A percentile compares a stretch with the other conserved stretches of the same genome.
Conservation (phyloP, 177 flowering plant species). For the Telopea speciosissima region DNA sequence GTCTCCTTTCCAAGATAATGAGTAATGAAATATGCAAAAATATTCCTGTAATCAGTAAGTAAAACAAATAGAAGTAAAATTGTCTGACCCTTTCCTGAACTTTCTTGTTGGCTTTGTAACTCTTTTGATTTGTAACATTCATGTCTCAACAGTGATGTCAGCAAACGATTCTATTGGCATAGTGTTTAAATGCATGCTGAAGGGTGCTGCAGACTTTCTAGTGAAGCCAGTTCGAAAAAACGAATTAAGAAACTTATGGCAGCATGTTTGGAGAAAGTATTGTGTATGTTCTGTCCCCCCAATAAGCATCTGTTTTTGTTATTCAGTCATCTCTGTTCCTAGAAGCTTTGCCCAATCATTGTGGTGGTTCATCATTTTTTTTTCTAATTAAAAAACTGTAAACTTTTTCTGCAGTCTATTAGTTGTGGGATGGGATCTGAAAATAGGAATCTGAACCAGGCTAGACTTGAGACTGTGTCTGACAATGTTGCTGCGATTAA, state of each 20-base stretch:
- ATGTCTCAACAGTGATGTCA: constrained; percentile 44
- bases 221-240: constrained; percentile 51
- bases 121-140: not conserved
- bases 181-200: constrained; percentile 50
- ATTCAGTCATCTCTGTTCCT: not conserved
- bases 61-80: not conserved
- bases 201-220: constrained; percentile 53
- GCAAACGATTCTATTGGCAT: constrained; percentile 38
- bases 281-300: constrained; percentile 25
- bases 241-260: constrained; percentile 48
- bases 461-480: constrained; percentile 20
- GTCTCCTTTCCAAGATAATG: constrained; percentile 64
- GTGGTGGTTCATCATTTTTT: not conserved
- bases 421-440: constrained; percentile 21
- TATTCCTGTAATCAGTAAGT: constrained; percentile 73
- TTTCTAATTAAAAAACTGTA: constrained; percentile 9
- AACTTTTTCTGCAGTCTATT: constrained; percentile 16
- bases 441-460: constrained; percentile 10
- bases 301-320: not conserved
- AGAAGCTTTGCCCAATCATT: not conserved
- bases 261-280: constrained; percentile 55
- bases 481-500: constrained; percentile 31
- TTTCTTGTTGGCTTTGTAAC: not conserved
- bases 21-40: constrained; percentile 45
- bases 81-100: not conserved